A percentile compares a stretch with the other conserved stretches of the same genome.
Conservation (phyloP, 2,329 filamentous ascomycete genomes). For the Aspergillus persii region DNA sequence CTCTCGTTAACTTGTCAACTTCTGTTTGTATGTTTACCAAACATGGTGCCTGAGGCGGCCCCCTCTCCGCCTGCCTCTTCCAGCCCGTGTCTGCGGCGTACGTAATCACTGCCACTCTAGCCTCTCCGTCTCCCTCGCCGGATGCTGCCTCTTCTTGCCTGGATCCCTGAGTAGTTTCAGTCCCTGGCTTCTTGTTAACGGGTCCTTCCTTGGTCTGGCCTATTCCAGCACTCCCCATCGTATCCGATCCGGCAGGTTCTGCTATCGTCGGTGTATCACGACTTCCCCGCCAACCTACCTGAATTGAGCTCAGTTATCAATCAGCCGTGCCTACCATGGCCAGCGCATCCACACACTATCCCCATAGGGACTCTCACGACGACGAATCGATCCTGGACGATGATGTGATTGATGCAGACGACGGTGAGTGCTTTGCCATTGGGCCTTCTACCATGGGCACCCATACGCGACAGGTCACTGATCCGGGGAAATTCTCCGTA, state of each 20-base stretch:
- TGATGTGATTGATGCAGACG: slow-evolving; percentile 75
- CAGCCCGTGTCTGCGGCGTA: slow-evolving; percentile 21
- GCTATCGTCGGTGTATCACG: slow-evolving; percentile 12
- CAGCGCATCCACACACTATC: slow-evolving; percentile 42
- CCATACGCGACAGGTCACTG: background rate
- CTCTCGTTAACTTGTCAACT: no score
- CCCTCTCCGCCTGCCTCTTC: slow-evolving; percentile 21
- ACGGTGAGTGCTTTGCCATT: slow-evolving; percentile 53
- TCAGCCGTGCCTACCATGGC: slow-evolving; percentile 26
- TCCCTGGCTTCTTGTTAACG: background rate
- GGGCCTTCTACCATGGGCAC: background rate
- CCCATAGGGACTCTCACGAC: slow-evolving; percentile 60
- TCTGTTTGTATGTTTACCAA: no score
- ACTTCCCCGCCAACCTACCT: background rate
- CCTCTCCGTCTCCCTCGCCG: slow-evolving; percentile 25
- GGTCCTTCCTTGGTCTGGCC: background rate
- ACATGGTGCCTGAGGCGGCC: background rate
- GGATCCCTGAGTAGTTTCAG: background rate
- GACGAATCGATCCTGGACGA: slow-evolving; percentile 63
- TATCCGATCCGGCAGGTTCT: slow-evolving; percentile 11
- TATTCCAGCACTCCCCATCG: background rate
- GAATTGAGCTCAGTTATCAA: background rate
- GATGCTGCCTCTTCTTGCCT: background rate
- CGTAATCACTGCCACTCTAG: slow-evolving; percentile 40
- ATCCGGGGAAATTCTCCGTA: slow-evolving; percentile 29